Base-by-base conservation (phyloP, 2,329 filamentous ascomycete genomes). In the Stemphylium vesicarium region DNA sequence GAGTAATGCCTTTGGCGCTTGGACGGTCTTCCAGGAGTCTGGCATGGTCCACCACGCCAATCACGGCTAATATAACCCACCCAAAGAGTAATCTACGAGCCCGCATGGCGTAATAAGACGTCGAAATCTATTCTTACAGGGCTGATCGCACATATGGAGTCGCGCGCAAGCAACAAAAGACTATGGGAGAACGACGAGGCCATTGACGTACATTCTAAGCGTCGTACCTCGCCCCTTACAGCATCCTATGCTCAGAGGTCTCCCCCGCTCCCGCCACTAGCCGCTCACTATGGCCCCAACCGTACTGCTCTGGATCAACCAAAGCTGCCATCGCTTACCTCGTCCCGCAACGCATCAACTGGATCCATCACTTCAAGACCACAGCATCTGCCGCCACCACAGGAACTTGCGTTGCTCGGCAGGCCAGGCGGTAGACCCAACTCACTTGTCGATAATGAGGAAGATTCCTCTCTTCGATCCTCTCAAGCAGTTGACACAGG, bases 111-210 rank as follows among this genome's bases (percentile, higher is more conserved):
- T 57, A 59, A 47, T 44, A 38, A 53, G 59, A 50, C 60, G 49
- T 56, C 50, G 55, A 53, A 55, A 53, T 53, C 39, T 48, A 51
- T 50, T 64, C 50, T 52, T 50, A 46, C 41, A 59, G 60, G 55
- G 60, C 55, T 54, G 50, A 57, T 59, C 45, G 57, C 33, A 69
- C 63, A 62, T 53, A 72, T 74, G 70, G 68, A 69, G 50, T 64
- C 64, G 59, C 56, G 61, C 50, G 62, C 61, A 24, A 56, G 53
- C 56, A 66, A 62, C 53, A 73, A 73, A 63, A 60, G 71, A 56
- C 65, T 64, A 64, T 70, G 70, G 70, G 70, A 71, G 56, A 63
- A 70, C 43, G 59, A 66, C 12, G 60, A 40, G 38, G 37, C 51
- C 53, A 55, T 57, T 43, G 57, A 62, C 36, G 35, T 50, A 42